These are phyloP conservation scores for Candida quercuum DNA, from an alignment of 805 yeast genomes.

Conservation along the genomic window DNA sequence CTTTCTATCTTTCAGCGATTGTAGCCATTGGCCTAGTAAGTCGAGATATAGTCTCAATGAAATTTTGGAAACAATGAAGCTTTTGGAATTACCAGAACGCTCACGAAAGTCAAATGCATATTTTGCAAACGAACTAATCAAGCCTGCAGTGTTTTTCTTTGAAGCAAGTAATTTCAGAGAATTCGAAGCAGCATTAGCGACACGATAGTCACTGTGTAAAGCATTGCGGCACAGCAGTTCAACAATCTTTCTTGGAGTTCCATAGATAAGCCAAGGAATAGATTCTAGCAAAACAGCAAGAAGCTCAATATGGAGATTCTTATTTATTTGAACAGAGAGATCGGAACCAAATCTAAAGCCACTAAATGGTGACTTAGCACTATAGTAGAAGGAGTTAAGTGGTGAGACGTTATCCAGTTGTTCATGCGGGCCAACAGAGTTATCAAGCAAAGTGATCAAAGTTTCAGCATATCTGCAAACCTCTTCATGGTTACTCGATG, in stretches of 20 bases:
- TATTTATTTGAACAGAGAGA: conserved; percentile 29
- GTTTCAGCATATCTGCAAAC: conserved; percentile 53
- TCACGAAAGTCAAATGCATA: conserved; percentile 79
- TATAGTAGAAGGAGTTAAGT: conserved; percentile 29
- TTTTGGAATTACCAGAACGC: conserved; percentile 52
- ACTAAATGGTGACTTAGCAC: conserved; percentile 29
- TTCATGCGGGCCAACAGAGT: conserved; percentile 42
- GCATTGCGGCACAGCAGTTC: conserved; percentile 77
- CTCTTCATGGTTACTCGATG: conserved; percentile 56
- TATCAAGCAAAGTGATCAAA: conserved; percentile 55
- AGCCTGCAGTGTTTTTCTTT: conserved; percentile 59
- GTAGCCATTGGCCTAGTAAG: conserved; percentile 76
- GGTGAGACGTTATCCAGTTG: conserved; percentile 24
- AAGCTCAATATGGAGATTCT: conserved; percentile 45
- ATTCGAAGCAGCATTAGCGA: conserved; percentile 57
- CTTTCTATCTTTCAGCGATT: conserved; percentile 44
- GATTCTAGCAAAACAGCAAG: conserved; percentile 67
- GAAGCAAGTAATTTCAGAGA: conserved; percentile 65
- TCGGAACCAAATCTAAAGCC: conserved; percentile 38
- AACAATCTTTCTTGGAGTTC: conserved; percentile 57
- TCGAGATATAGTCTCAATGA: conserved; percentile 72
- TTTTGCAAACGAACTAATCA: conserved; percentile 72
- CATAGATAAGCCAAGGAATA: conserved; percentile 63
- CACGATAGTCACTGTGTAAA: conserved; percentile 57
- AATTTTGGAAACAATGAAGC: conserved; percentile 55